Conservation (phyloP, 345 rosid genomes). For the Populus tremula region DNA sequence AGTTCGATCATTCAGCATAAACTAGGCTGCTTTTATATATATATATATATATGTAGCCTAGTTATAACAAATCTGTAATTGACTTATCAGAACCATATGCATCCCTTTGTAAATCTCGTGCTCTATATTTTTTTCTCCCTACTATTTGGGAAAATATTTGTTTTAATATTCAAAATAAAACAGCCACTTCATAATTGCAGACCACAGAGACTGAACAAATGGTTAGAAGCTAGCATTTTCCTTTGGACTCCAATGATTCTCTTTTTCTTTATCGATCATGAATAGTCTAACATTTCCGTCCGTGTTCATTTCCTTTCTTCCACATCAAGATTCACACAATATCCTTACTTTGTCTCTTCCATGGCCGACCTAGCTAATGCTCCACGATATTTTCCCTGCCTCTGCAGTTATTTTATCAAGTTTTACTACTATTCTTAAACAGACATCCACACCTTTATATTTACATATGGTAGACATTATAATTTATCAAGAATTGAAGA, state of each 20-base stretch:
- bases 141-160: too few species aligned
- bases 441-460: too few species aligned
- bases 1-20: too few species aligned
- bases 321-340: not conserved
- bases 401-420: not conserved
- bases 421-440: not conserved
- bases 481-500: too few species aligned
- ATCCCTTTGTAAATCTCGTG: too few species aligned
- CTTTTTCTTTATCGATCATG: slow-evolving; percentile 11
- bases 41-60: too few species aligned
- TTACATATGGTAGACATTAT: too few species aligned
- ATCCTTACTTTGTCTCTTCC: slow-evolving; percentile 1
- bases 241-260: slow-evolving; percentile 12
- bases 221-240: slow-evolving; percentile 3
- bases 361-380: not conserved
- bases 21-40: too few species aligned
- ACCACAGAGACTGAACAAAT: not conserved
- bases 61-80: too few species aligned
- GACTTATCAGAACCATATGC: too few species aligned
- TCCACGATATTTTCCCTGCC: not conserved
- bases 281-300: slow-evolving; percentile 16
- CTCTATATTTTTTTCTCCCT: too few species aligned
- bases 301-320: slow-evolving; percentile 16
- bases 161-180: too few species aligned
- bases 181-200: not conserved